Evolutionary conservation across 2,329 filamentous ascomycete species (phyloP).

Genomic region (Lachnellula occidentalis): DNA sequence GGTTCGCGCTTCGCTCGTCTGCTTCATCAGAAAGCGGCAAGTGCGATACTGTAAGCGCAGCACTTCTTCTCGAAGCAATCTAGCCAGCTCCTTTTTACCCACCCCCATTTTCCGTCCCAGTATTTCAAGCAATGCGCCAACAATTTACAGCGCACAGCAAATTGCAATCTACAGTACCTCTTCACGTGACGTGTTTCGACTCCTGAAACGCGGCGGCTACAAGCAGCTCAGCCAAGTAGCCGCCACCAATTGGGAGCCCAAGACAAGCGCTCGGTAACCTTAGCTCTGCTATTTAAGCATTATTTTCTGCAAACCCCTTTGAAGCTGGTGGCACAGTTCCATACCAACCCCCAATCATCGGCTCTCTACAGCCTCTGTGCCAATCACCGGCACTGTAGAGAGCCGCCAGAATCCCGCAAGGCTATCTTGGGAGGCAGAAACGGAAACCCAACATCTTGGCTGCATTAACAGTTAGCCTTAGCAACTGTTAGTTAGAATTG

Average conservation of each 20-base stretch:
- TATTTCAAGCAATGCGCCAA: background rate
- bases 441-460: background rate
- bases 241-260: background rate
- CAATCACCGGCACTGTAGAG: background rate
- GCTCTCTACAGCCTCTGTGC: background rate
- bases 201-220: background rate
- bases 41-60: no score
- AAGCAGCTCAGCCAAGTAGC: background rate
- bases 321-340: background rate
- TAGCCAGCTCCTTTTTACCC: no score
- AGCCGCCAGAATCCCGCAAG: background rate
- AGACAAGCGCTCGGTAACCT: background rate
- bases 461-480: background rate
- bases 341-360: background rate
- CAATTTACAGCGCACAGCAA: background rate
- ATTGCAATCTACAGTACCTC: background rate
- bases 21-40: no score
- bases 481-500: background rate
- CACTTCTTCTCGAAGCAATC: background rate
- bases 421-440: background rate
- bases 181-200: background rate
- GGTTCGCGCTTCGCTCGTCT: no score
- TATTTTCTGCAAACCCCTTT: background rate
- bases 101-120: background rate
- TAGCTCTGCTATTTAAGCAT: background rate